These are phyloP conservation scores for Moelleriella libera DNA, from an alignment of 2,329 filamentous ascomycete species.

Conservation along the genomic window DNA sequence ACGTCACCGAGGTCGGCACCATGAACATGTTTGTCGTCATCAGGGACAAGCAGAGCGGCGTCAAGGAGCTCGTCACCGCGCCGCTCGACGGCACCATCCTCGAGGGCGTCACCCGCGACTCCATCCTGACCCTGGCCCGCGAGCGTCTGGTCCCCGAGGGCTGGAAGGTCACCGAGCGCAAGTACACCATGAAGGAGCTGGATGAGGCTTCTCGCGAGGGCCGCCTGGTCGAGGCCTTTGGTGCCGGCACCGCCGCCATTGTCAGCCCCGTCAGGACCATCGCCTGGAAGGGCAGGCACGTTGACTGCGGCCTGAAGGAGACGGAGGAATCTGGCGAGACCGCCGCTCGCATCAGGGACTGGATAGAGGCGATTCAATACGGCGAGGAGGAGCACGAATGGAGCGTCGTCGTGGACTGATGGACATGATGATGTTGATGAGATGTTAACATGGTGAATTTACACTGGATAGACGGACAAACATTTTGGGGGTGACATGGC, in stretches of 20 bases:
- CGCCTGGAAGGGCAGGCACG: constrained; percentile 68
- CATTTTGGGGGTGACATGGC: too few species aligned
- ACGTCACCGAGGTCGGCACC: constrained; percentile 91
- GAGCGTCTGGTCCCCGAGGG: constrained; percentile 75
- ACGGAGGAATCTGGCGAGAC: constrained; percentile 79
- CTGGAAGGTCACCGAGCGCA: constrained; percentile 79
- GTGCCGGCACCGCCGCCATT: constrained; percentile 84
- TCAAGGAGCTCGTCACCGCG: constrained; percentile 88
- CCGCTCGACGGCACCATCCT: constrained; percentile 94
- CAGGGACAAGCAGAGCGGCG: constrained; percentile 71
- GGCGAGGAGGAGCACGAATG: constrained; percentile 85
- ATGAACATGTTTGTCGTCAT: constrained; percentile 96
- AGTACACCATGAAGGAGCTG: constrained; percentile 82
- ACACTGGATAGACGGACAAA: too few species aligned
- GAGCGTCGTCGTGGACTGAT: constrained; percentile 47
- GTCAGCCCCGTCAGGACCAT: constrained; percentile 84
- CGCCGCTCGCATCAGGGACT: constrained; percentile 78
- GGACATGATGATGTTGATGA: background rate
- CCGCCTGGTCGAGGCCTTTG: constrained; percentile 83
- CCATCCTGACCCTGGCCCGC: constrained; percentile 70
- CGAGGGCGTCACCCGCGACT: constrained; percentile 88
- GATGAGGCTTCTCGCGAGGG: constrained; percentile 72
- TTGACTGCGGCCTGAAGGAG: constrained; percentile 71
- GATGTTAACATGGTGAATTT: too few species aligned
- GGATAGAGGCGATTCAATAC: constrained; percentile 94